Percentiles rank a stretch among this genome's conserved stretches.
phyloP scores from a whole-genome alignment of 495 filamentous ascomycete species.

The Penicillium lividum region DNA sequence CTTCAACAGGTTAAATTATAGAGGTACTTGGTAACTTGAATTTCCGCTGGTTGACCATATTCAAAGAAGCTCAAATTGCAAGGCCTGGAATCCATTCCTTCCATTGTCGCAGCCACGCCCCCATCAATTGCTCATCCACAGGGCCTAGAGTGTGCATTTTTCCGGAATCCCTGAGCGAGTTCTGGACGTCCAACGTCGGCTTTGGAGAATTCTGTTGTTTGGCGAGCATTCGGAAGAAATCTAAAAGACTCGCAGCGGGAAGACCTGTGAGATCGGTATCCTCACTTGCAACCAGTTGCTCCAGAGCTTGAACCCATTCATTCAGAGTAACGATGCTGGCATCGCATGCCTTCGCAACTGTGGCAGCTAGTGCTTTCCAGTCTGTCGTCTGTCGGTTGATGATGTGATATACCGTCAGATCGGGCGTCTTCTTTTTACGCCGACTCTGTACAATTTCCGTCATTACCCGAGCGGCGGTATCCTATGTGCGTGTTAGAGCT shows the following conservation, averaged over 20 bases:
- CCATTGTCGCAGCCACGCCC: background rate
- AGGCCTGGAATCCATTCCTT: background rate
- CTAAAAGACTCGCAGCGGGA: background rate
- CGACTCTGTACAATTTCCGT: background rate
- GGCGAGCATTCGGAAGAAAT: background rate
- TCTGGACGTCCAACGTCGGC: background rate
- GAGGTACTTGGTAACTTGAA: too few relatives aligned
- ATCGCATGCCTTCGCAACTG: background rate
- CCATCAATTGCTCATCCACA: background rate
- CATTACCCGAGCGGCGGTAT: background rate
- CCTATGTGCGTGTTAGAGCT: background rate
- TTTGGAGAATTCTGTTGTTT: background rate
- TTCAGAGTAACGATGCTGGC: background rate
- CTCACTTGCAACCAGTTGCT: background rate
- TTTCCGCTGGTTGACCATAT: too few relatives aligned
- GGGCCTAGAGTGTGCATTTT: background rate
- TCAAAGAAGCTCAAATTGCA: background rate
- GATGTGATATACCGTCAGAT: background rate
- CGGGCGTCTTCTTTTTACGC: background rate
- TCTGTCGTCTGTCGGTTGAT: background rate
- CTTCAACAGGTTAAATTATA: too few relatives aligned
- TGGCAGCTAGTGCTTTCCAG: background rate
- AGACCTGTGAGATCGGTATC: background rate
- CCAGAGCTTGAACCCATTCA: background rate
- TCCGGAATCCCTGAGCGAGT: background rate